Evolutionary conservation across 108 stramenopile genomes (phyloP), one percentile per base, ranked within the genome.

Genomic region (Nitzschia sp.): DNA sequence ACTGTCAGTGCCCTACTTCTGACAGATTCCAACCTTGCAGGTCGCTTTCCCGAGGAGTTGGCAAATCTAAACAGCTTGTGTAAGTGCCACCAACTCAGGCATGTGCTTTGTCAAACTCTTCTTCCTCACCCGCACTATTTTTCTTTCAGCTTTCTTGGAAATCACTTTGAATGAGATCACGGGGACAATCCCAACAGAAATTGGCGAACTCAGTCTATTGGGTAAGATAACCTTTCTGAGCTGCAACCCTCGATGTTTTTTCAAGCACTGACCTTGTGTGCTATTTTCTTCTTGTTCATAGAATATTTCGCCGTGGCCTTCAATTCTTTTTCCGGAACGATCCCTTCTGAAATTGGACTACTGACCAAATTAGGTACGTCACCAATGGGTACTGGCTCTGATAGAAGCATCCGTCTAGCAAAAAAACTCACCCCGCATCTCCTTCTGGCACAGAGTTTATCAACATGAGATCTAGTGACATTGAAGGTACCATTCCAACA

Each of bases 111-210:
- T 25, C 2, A 8, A 20, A 17, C 14, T 19, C 1, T 59, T 8
- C 34, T 37, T n/a, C n/a, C 46, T 25, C 44, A 48, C 9, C 34
- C 41, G n/a, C n/a, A 6, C 59, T 1, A 38, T 58, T 34, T 6
- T 5, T 34, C n/a, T 34, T 34, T 34, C 24, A 67, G 74, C 57
- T 8, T 63, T 67, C 48, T 19, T 75, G 22, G 74, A 68, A 19
- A 11, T 75, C 12, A 67, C 67, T 55, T 24, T 57, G 8, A 75
- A 75, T 39, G 20, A 75, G 14, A 65, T 86, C 37, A 69, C 61
- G 9, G 86, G 86, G 2, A 42, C 53, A 11, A 77, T 86, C 40
- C 86, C 86, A n/a, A 46, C 70, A 7, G 52, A 77, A 42, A 69
- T 77, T 11, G 74, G 53, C 19, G 56, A 63, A 8, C 63, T 72